A percentile compares a stretch with the other conserved stretches of the same genome.
Evolutionary conservation across 345 rosid species (phyloP).

Genomic region (Nasturtium officinale): DNA sequence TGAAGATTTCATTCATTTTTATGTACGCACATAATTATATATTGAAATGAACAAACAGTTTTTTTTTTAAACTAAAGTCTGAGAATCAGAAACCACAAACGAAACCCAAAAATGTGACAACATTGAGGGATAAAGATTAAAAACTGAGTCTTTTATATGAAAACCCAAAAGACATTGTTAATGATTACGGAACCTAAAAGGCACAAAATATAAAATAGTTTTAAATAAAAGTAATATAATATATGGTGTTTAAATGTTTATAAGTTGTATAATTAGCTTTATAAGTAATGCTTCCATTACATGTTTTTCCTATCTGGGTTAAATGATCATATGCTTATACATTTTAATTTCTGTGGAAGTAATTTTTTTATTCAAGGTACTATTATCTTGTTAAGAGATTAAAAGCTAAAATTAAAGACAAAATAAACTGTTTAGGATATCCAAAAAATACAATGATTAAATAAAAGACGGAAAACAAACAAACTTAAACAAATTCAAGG

Average conservation of each 20-base stretch:
- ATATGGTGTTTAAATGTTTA: too few relatives aligned
- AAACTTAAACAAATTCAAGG: not conserved
- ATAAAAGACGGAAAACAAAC: not conserved
- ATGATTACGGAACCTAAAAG: slow-evolving; percentile 36
- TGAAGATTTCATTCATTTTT: not conserved
- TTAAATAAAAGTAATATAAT: too few relatives aligned
- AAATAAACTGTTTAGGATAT: not conserved
- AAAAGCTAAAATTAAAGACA: too few relatives aligned
- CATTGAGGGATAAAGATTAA: not conserved
- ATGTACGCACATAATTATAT: slow-evolving; percentile 3
- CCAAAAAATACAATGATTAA: not conserved
- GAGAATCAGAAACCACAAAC: not conserved
- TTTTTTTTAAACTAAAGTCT: not conserved
- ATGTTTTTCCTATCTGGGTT: too few relatives aligned
- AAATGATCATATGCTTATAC: too few relatives aligned
- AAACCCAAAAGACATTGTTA: slow-evolving; percentile 20
- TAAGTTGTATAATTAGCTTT: too few relatives aligned
- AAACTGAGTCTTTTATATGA: not conserved
- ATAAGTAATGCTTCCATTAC: too few relatives aligned
- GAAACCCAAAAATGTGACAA: not conserved
- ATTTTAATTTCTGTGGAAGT: not conserved
- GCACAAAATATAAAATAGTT: too few relatives aligned
- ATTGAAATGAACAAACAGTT: not conserved
- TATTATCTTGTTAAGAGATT: not conserved
- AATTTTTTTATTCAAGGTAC: too few relatives aligned